Evolutionary conservation across 192 early-diverging fungal species (phyloP), one percentile per base, ranked within the genome.

Genomic region (Coemansia sp.): DNA sequence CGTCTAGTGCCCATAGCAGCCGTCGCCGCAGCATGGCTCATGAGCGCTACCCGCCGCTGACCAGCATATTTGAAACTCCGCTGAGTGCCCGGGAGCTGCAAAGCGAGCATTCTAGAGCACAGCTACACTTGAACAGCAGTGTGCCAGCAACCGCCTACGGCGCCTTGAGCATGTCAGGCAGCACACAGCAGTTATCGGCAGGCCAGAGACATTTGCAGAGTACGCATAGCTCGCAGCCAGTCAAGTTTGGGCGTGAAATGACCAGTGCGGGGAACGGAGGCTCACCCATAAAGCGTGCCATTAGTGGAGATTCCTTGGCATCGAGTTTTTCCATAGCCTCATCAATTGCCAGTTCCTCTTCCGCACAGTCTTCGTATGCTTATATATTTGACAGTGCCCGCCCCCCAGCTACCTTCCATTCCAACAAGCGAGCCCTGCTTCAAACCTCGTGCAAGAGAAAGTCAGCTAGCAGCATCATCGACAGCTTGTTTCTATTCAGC

Each of bases 1-100:
- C 50, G 1, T 1, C 36, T 9, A 52, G 50, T 18, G 35, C 50
- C 5, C 53, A 31, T 41, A 69, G 55, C 20, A 46, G 46, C 16
- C 59, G 68, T 7, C 53, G 73, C 16, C 67, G 67, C 40, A 77
- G 73, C 53, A 49, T 59, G 30, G 73, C 73, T 1, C 55, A 70
- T 21, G 73, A 77, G 59, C 73, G 67, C 26, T 77, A 77, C 26
- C 73, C 73, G 62, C 73, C 73, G n/a, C 63, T 77, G 36, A 60
- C 63, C 21, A 70, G 73, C 63, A 77, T 77, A 8, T 66, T 77
- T 20, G 73, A 77, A 53, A 35, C 58, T 41, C 37, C 45, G 39
- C 14, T 33, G 3, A 26, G 19, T 15, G 51, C n/a, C 6, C 47
- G 42, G 13, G 26, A 42, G 35, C 53, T 44, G 12, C 13, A 48